Conservation (phyloP, 2,329 filamentous ascomycete genomes). For the Xylogone sp. region DNA sequence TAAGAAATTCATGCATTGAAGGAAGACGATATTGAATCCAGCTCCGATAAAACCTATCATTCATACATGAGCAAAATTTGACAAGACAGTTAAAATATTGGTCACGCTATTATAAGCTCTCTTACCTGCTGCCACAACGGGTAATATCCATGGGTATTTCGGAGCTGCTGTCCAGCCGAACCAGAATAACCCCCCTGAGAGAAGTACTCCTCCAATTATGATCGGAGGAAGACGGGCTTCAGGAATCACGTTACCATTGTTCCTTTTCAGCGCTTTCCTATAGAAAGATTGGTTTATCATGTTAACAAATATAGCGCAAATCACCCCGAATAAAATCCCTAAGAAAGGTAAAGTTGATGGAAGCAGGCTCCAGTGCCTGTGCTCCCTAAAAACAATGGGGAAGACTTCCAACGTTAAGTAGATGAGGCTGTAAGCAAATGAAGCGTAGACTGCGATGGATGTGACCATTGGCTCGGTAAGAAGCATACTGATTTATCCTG, state of each 20-base stretch:
- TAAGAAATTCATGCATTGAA: too few relatives aligned
- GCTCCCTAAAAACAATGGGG: constrained; percentile 59
- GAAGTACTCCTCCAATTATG: constrained; percentile 32
- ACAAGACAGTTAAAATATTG: constrained; percentile 9
- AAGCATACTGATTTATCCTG: too few relatives aligned
- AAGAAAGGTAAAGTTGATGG: constrained; percentile 62
- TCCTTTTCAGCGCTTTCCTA: constrained; percentile 17
- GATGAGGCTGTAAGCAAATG: constrained; percentile 67
- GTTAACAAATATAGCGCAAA: constrained; percentile 50
- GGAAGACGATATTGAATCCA: too few relatives aligned
- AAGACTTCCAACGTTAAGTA: constrained; percentile 58
- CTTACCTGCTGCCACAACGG: constrained; percentile 24
- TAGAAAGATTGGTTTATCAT: constrained; percentile 24
- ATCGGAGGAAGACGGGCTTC: constrained; percentile 46
- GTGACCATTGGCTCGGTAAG: constrained; percentile 58
- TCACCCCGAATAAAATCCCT: constrained; percentile 30
- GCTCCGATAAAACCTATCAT: too few relatives aligned
- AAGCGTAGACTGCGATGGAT: constrained; percentile 65
- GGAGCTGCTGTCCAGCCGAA: constrained; percentile 24
- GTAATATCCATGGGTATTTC: constrained; percentile 18
- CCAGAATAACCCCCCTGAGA: constrained; percentile 26
- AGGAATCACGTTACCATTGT: constrained; percentile 36
- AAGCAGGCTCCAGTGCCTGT: constrained; percentile 56
- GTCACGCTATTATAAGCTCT: constrained; percentile 31
- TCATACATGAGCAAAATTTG: too few relatives aligned